Percentiles rank a stretch among this genome's conserved stretches.
These are phyloP conservation scores for Adenanthera pavonina DNA, from an alignment of 306 rosid species.

Conservation along the genomic window DNA sequence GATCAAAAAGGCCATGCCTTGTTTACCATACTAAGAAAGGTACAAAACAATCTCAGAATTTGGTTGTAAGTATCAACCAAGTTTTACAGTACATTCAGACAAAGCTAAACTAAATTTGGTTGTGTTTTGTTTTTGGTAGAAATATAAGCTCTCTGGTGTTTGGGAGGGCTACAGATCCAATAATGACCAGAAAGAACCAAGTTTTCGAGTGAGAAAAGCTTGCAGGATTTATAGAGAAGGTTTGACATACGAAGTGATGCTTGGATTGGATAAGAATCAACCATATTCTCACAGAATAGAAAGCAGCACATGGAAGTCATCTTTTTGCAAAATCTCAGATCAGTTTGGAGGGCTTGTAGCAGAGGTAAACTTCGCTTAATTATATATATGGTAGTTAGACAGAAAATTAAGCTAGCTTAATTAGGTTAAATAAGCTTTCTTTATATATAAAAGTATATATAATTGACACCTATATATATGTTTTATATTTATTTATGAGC, in stretches of 20 bases:
- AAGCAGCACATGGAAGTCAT: constrained; percentile 47
- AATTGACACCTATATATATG: not conserved
- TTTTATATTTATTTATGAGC: constrained; percentile 20
- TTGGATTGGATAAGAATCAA: constrained; percentile 57
- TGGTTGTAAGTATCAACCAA: not conserved
- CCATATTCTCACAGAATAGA: constrained; percentile 52
- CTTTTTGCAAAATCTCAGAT: constrained; percentile 57
- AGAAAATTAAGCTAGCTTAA: not conserved
- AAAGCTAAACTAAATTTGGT: not conserved
- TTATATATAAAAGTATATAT: not conserved
- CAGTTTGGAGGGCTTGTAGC: constrained; percentile 57
- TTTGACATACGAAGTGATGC: constrained; percentile 51
- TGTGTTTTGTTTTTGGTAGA: constrained; percentile 36
- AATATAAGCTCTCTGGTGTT: constrained; percentile 44
- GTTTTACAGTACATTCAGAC: not conserved
- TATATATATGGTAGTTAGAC: not conserved
- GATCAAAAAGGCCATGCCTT: constrained; percentile 60
- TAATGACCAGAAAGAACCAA: constrained; percentile 44
- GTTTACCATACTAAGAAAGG: constrained; percentile 70
- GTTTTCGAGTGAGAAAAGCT: constrained; percentile 55
- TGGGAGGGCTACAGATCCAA: constrained; percentile 74
- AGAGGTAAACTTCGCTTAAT: constrained; percentile 50
- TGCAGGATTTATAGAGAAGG: constrained; percentile 48
- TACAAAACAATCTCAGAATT: constrained; percentile 6
- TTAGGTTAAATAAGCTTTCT: constrained; percentile 10